Percentiles rank a stretch among this genome's conserved stretches.
Evolutionary conservation across 768 basidiomycete species (phyloP).

Genomic region (Macrolepiota albuminosa): DNA sequence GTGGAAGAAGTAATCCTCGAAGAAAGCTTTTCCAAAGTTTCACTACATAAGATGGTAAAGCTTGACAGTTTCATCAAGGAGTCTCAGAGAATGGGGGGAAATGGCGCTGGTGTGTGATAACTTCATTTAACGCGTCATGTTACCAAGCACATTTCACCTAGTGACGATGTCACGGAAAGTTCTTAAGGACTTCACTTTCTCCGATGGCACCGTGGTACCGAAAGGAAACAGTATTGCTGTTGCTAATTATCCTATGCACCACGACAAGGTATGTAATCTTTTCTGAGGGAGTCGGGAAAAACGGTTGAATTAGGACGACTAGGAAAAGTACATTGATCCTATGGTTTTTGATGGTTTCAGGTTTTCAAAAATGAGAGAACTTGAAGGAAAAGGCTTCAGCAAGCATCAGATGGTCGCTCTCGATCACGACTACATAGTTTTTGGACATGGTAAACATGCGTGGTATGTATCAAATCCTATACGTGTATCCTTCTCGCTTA

Average conservation of each 20-base stretch:
- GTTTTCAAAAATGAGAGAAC: conserved; percentile 25
- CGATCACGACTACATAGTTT: conserved; percentile 20
- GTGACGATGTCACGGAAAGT: conserved; percentile 25
- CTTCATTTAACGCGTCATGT: not conserved
- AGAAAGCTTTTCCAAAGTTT: conserved; percentile 8
- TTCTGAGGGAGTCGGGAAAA: not conserved
- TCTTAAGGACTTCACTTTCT: conserved; percentile 35
- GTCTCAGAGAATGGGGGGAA: conserved; percentile 28
- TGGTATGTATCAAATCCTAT: conserved; percentile 7
- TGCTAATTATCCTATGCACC: conserved; percentile 25
- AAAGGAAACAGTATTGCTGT: conserved; percentile 28
- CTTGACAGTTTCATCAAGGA: conserved; percentile 42
- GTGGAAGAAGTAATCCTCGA: conserved; percentile 12
- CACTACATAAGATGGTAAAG: conserved; percentile 28
- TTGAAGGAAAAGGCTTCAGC: conserved; percentile 15
- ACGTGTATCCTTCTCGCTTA: not conserved
- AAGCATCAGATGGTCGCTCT: conserved; percentile 26
- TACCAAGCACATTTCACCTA: not conserved
- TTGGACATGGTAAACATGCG: conserved; percentile 24
- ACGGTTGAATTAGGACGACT: not conserved
- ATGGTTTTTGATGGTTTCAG: conserved; percentile 34
- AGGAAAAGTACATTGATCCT: conserved; percentile 17
- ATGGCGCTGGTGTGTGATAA: conserved; percentile 17
- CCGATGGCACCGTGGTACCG: conserved; percentile 37
- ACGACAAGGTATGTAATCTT: conserved; percentile 15